Percentiles rank a stretch among this genome's conserved stretches.
Conservation (phyloP, 1,284 basidiomycete species). For the Sanghuangporus sanghuang region DNA sequence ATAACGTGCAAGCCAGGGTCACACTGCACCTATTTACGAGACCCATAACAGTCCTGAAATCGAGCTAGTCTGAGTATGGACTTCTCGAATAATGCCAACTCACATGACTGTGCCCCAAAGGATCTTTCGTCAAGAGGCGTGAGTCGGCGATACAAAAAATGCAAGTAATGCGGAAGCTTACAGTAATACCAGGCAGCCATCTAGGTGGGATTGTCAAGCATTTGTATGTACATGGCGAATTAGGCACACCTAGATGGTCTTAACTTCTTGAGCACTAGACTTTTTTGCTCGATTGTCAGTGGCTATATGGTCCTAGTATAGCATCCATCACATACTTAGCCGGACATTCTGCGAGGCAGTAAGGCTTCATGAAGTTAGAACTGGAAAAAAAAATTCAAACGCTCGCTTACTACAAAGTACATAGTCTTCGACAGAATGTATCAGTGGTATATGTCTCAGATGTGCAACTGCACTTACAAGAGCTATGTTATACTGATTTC, state of each 20-base stretch:
- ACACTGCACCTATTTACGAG: constrained; percentile 50
- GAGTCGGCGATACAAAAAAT: background rate
- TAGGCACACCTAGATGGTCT: constrained; percentile 41
- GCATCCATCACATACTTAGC: constrained; percentile 40
- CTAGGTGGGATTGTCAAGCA: constrained; percentile 20
- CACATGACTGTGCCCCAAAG: constrained; percentile 46
- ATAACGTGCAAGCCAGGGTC: constrained; percentile 39
- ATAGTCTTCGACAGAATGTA: constrained; percentile 44
- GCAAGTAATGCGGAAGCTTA: constrained; percentile 18
- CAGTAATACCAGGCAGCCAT: constrained; percentile 47
- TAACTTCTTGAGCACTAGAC: constrained; percentile 45
- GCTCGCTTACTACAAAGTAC: constrained; percentile 58
- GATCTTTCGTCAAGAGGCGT: constrained; percentile 28
- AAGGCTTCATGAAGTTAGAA: constrained; percentile 35
- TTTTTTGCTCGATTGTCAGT: constrained; percentile 20
- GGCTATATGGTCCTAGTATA: background rate
- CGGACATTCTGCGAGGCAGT: constrained; percentile 57
- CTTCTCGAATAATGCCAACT: constrained; percentile 10
- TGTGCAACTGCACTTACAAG: constrained; percentile 35
- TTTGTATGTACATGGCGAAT: background rate
- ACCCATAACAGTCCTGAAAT: constrained; percentile 55
- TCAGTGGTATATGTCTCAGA: background rate
- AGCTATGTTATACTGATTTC: constrained; percentile 61
- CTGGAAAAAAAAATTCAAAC: background rate
- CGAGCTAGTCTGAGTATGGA: background rate